Percentiles rank a stretch among this genome's conserved stretches.
Conservation (phyloP, 1,284 basidiomycete species). For the Dichomitus squalens region DNA sequence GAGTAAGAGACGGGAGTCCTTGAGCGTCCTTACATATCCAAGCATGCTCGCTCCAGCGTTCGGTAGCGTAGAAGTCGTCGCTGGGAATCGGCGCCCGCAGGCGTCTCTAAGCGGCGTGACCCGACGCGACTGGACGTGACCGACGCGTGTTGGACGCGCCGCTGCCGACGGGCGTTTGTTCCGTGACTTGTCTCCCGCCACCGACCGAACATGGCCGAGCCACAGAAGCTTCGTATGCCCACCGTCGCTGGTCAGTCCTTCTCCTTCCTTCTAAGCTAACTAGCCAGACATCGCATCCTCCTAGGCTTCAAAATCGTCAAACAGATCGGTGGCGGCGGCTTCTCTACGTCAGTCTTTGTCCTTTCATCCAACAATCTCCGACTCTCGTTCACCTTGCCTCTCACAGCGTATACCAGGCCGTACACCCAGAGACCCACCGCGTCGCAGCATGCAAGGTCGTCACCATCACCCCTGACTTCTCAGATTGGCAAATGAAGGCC, state of each 20-base stretch:
- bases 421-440: conserved; percentile 62
- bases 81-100: too few relatives aligned
- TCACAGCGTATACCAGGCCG: conserved; percentile 79
- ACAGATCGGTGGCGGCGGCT: conserved; percentile 84
- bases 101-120: too few relatives aligned
- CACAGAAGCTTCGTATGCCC: conserved; percentile 9
- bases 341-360: conserved; percentile 63
- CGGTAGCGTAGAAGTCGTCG: too few relatives aligned
- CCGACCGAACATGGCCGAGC: conserved; percentile 2
- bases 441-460: conserved; percentile 90
- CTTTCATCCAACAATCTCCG: neutral
- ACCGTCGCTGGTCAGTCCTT: conserved; percentile 2
- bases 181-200: neutral
- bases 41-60: too few relatives aligned
- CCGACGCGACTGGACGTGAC: neutral
- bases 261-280: neutral
- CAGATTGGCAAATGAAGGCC: conserved; percentile 71
- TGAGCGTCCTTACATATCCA: too few relatives aligned
- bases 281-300: neutral
- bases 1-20: too few relatives aligned
- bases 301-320: conserved; percentile 72
- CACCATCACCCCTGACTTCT: conserved; percentile 58
- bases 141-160: conserved; percentile 1
- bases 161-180: neutral
- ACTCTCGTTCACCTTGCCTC: neutral